Base-by-base conservation (phyloP, 2,329 filamentous ascomycete genomes). In the Curvularia sp. region DNA sequence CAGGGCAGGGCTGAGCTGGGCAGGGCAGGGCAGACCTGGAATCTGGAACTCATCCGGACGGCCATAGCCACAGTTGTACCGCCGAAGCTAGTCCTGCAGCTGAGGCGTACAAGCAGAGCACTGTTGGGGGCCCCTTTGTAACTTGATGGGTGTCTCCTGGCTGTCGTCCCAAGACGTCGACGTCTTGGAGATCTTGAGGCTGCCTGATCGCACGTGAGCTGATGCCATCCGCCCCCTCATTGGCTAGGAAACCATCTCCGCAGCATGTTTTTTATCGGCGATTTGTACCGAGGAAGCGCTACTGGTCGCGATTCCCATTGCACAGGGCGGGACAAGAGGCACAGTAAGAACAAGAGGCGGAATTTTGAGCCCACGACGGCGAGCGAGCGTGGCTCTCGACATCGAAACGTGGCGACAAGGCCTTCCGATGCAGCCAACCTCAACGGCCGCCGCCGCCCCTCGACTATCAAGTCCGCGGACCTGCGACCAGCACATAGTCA, bases 201-300 rank as follows among this genome's bases (percentile, higher is more conserved):
- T 8, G 50, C 24, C 52, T n/a, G 28, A 54, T 28, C 20, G 50
- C 58, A 61, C 58, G 58, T 61, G 58, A 61, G 58, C 48, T 31
- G 46, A 49, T 39, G 35, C 24, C 41, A 30, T 41, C 42, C 47
- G 42, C n/a, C 41, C 10, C 53, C 50, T 54, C 41, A 61, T 61
- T 61, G 58, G 58, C 48, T 48, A 49, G 58, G 58, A 48, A 49
- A 26, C n/a, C 30, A 35, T 58, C 38, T 39, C 58, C 58, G 58
- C 47, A 38, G 12, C 35, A 56, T 51, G 58, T 41, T 53, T 55
- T 35, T 58, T 43, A 48, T 58, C 58, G 58, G 58, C 50, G 39
- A 12, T 54, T 54, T 58, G 49, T 26, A 47, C 58, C 58, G 58
- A 61, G 51, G 33, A 51, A 43, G 49, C 52, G 33, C 55, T 61